Evolutionary conservation across 257 asterid genomes (phyloP), one percentile per base, ranked within the genome.

Genomic region (Plantago elongata): DNA sequence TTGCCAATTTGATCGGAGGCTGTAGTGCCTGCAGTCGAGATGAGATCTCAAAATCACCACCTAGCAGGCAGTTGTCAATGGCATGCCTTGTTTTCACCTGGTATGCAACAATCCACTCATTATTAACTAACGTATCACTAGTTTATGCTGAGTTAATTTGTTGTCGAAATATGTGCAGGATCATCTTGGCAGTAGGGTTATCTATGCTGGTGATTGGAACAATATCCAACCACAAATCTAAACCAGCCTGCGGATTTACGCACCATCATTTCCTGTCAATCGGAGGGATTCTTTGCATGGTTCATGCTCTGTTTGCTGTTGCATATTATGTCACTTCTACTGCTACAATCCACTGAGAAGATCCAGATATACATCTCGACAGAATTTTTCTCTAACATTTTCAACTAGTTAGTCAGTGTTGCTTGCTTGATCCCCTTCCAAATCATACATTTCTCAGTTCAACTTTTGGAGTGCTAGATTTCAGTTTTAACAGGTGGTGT

Each of bases 281-380:
- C 10, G 98, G 98, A 71, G 98, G 96, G 62, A 77, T 85, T 54
- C 43, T 81, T 61, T 88, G 95, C 76, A 63, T 88, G 61, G 80
- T 83, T 43, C 98, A 90, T 69, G 84, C 85, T 51, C 66, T 83
- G 1, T 75, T 88, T 62, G 67, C 94, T 1, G 88, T 84, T 46
- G 95, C 91, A 0, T 90, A 84, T 61, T 85, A 74, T 73, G 79
- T 80, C 57, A 85, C 90, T 9, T 60, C 87, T 42, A 70, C 81
- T 9, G 68, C 86, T n/a, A 57, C 66, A 5, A 5, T 50, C 15
- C 45, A 13, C n/a, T 60, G 9, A 64, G 40, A 34, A 34, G 40
- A 34, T 34, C 40, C 5, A 34, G 40, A 22, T 22, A 22, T 22
- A 34, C 40, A 34, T 34, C 40, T 34, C 40, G 4, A 34, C 7